Evolutionary conservation across 164 flowering plant species (phyloP).

Genomic region (Berberis thunbergii): DNA sequence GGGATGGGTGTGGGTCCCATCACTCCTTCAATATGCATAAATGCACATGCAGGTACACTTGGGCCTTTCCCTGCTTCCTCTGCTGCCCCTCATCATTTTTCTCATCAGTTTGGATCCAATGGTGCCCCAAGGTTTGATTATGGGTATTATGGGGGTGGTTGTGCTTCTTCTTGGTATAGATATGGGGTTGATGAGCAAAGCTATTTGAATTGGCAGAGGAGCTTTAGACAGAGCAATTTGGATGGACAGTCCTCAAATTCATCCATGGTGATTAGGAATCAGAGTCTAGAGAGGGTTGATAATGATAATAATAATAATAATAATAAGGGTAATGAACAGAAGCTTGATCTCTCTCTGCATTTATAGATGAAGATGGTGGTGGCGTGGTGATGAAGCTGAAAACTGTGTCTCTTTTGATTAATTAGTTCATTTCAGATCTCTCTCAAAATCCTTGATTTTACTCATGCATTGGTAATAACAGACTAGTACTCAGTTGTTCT

Average conservation of each 20-base stretch:
- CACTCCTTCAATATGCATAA: constrained; percentile 40
- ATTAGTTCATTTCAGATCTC: too few species aligned
- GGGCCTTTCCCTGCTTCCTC: constrained; percentile 10
- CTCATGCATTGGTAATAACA: too few species aligned
- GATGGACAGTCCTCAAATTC: constrained; percentile 5
- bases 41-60: constrained; percentile 44
- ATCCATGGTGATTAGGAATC: constrained; percentile 4
- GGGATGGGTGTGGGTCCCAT: constrained; percentile 25
- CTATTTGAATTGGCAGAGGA: constrained; percentile 38
- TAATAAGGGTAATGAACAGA: constrained; percentile 18
- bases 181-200: constrained; percentile 30
- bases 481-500: too few species aligned
- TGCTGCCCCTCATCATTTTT: constrained; percentile 14
- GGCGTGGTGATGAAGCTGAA: background rate
- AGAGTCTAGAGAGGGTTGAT: constrained; percentile 3
- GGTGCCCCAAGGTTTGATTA: constrained; percentile 46
- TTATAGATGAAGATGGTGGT: constrained; percentile 11
- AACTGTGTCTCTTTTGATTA: too few species aligned
- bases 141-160: constrained; percentile 11
- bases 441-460: too few species aligned
- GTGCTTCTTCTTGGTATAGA: constrained; percentile 2
- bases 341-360: constrained; percentile 35
- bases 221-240: background rate
- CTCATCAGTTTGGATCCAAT: constrained; percentile 37
- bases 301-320: background rate